Base-by-base conservation (phyloP, 345 rosid species). In the Combretum micranthum region DNA sequence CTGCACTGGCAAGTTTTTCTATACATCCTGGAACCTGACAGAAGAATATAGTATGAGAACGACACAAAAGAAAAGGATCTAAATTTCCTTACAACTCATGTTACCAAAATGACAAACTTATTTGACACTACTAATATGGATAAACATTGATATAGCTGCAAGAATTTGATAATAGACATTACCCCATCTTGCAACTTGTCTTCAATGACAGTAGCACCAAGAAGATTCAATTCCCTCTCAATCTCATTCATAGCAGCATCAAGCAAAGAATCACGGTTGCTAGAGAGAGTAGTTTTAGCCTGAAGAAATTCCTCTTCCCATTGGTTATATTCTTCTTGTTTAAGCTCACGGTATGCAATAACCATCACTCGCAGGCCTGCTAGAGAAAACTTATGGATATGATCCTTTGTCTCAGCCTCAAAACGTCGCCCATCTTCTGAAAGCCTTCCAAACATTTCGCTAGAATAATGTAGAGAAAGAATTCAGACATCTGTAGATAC, bases 171-270 rank as follows among this genome's bases (percentile, higher is more conserved):
- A 53, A 60, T 64, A 42, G 47, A 56, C 50, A 63, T 83, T 70
- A 88, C 99, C 77, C 95, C 91, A 32, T 77, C 77, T 56, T 92
- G 99, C 32, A 92, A 82, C 73, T 83, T 92, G 72, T 92, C 99
- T 75, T 88, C 95, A 47, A 92, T 93, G 16, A 93, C 98, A 64
- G 97, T 88, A 47, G 93, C 90, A 47, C 98, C 98, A 63, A 92
- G 89, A 56, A 92, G 98, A 68, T 81, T 58, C 42, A 92, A 75
- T 55, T 84, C 79, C 64, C 63, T 75, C 65, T 92, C 98, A 44
- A 92, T 83, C 44, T 70, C 71, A 52, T 75, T 86, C 64, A 93
- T 90, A 51, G 80, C 59, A 18, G 63, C 59, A 53, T 80, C 88
- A 59, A 86, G 57, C 53, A 69, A 55, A 43, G 49, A 77, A 62